Evolutionary conservation across 2,329 filamentous ascomycete genomes (phyloP), one percentile per base, ranked within the genome.

Genomic region (Dothideomycetes sp.): DNA sequence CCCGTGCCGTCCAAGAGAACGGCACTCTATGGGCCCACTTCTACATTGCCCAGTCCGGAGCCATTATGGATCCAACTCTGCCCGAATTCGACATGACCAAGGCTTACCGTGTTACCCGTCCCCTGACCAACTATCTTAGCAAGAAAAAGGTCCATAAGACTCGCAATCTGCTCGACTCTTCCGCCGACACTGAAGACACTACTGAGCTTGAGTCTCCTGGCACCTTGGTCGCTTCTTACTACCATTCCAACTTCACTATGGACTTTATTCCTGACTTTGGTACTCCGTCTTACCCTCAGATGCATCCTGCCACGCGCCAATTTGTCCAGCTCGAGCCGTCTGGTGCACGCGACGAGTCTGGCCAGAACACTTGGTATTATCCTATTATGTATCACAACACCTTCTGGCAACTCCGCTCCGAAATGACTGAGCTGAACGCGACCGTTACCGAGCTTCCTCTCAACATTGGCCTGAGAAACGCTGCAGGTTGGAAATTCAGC

Each of bases 21-120:
- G 87, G 85, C 23, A 95, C 89, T 1, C 73, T 98, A 8, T 95
- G 85, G 79, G 89, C 84, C 2, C 91, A 98, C 61, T 93, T 96
- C 63, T 94, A 87, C 54, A 69, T 96, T 46, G 85, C 78, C 9
- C 75, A 94, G 49, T 67, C 78, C 8, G 89, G 88, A 39, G 75
- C 76, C 45, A 71, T 75, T 42, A 67, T 94, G 22, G 89, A 96
- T 54, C 89, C 89, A 3, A 72, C 72, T 8, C 73, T 76, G 42
- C 68, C 77, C 1, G 71, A 70, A 44, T 98, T 85, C 60, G 83
- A 93, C 58, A 66, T 78, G 0, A 71, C 73, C 7, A 81, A 76
- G 45, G 88, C 91, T 3, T 86, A 86, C 55, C 79, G 93, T 59
- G 94, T 94, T 58, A 70, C 79, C 34, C 81, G 84, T 49, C 86